Base-by-base conservation (phyloP, 805 yeast genomes). In the Nakazawaea ishiwadae region DNA sequence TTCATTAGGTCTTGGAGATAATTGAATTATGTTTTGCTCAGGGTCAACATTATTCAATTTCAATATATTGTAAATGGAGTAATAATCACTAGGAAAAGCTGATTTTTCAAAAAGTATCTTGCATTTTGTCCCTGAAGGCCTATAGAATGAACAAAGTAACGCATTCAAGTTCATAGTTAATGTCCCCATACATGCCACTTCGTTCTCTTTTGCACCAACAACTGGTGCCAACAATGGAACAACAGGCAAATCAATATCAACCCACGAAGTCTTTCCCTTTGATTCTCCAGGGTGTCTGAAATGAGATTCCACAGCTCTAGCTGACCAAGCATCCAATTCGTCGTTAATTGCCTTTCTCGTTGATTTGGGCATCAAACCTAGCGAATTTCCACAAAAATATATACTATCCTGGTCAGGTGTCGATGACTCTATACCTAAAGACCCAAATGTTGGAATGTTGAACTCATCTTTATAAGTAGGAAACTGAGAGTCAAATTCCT, bases 41-140 rank as follows among this genome's bases (percentile, higher is more conserved):
- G 73, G 71, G 19, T 63, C 51, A 29, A 62, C 63, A 2, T 83
- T 83, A 49, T 77, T 79, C 35, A 88, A 58, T 54, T 68, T 68
- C 20, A 77, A 87, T 57, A 85, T 81, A 54, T 86, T 85, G 48
- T 74, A 71, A 48, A 90, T 77, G 3, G 96, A 91, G 62, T 89
- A 90, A 63, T 75, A 85, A 58, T 90, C 98, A 0, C 96, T 85
- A 0, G 98, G 97, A 55, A 90, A 90, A 0, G 97, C 91, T 44
- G 81, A 84, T 51, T 79, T 79, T 54, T 90, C 98, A 56, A 85
- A 85, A 48, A 90, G 56, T 32, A 90, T 84, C 65, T 87, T 87
- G 46, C 73, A 70, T 48, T 80, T 72, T 3, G 50, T 55, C 2
- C 71, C 76, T 1, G 52, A 48, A 0, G 96, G 96, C 49, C 68